These are phyloP conservation scores for Pythium chondricola DNA, from an alignment of 352 stramenopile genomes.

Conservation along the genomic window DNA sequence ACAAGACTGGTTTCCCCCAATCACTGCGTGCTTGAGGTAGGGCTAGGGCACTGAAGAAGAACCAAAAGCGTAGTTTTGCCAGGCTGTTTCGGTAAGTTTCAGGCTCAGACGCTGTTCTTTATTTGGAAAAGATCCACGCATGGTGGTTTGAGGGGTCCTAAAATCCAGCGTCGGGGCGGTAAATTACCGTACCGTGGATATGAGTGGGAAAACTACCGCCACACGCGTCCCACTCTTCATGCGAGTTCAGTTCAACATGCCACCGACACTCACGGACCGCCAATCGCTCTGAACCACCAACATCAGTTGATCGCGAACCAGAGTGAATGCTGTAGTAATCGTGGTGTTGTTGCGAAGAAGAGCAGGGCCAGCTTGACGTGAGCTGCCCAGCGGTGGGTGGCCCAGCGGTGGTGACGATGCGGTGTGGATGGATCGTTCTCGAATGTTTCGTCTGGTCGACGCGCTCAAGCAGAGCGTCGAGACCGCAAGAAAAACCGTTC, in stretches of 20 bases:
- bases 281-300: conserved; percentile 23
- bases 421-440: conserved; percentile 17
- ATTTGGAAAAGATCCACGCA: conserved; percentile 3
- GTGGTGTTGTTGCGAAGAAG: conserved; percentile 5
- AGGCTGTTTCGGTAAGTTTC: not conserved
- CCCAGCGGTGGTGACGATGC: conserved; percentile 2
- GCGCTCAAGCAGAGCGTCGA: not conserved
- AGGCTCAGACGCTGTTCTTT: not conserved
- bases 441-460: conserved; percentile 2
- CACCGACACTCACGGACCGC: conserved; percentile 13
- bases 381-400: conserved; percentile 1
- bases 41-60: not conserved
- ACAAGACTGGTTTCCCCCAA: too few relatives aligned
- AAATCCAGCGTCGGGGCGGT: not conserved
- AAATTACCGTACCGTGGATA: conserved; percentile 13
- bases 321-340: conserved; percentile 16
- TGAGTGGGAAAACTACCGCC: conserved; percentile 2
- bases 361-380: conserved; percentile 2
- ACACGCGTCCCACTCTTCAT: conserved; percentile 11
- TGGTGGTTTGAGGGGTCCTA: too few relatives aligned
- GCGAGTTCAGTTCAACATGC: conserved; percentile 21
- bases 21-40: too few relatives aligned
- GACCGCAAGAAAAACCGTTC: conserved; percentile 15
- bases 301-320: conserved; percentile 5
- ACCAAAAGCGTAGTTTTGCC: not conserved